Conservation (phyloP, 2,329 filamentous ascomycete genomes). For the Penicillium sp. region DNA sequence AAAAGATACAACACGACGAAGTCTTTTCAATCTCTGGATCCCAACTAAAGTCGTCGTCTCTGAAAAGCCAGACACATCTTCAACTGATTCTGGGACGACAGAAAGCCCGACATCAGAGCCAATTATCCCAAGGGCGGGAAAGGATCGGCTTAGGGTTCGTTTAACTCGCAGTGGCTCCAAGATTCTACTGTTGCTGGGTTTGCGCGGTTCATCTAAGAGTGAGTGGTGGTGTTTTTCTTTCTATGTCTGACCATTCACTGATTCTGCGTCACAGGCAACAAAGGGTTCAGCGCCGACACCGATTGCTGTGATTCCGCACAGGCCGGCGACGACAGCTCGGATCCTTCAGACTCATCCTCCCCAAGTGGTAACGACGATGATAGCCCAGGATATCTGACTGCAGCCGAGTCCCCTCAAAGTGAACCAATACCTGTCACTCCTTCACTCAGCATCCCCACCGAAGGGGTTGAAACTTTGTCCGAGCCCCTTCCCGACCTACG, state of each 20-base stretch:
- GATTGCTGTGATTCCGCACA: constrained; percentile 11
- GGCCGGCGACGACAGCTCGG: background rate
- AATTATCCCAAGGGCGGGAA: constrained; percentile 15
- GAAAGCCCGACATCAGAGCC: constrained; percentile 28
- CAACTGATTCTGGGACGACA: constrained; percentile 26
- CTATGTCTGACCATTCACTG: background rate
- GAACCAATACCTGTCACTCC: constrained; percentile 7
- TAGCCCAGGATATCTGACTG: background rate
- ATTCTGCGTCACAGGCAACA: constrained; percentile 14
- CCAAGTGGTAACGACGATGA: constrained; percentile 1
- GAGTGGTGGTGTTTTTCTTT: background rate
- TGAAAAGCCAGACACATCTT: constrained; percentile 17
- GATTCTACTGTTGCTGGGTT: constrained; percentile 38
- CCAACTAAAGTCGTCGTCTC: constrained; percentile 20
- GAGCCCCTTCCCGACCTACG: background rate
- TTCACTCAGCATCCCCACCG: background rate
- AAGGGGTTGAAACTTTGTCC: background rate
- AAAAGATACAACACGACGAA: constrained; percentile 25
- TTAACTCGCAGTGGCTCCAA: constrained; percentile 40
- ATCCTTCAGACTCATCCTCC: background rate
- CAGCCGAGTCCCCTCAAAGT: constrained; percentile 3
- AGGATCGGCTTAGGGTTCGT: constrained; percentile 31
- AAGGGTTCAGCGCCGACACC: constrained; percentile 14
- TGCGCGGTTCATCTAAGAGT: constrained; percentile 32
- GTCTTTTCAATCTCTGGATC: constrained; percentile 26